Evolutionary conservation across 192 early-diverging fungal genomes (phyloP), one percentile per base, ranked within the genome.

Genomic region (Linderina pennispora): DNA sequence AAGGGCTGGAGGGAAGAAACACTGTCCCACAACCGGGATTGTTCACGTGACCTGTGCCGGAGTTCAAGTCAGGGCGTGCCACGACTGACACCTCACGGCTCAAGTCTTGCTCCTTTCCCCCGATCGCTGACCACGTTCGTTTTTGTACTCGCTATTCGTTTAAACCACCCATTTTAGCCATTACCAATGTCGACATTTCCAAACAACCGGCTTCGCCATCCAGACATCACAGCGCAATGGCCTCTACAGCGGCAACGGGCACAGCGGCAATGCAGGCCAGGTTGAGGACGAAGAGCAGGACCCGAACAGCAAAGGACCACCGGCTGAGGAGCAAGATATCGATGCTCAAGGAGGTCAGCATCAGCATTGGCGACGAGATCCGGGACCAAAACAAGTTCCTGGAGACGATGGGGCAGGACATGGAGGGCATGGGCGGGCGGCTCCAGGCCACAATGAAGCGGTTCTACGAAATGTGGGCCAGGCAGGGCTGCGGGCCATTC

Each of bases 321-420:
- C 70, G 70, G 36, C 58, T 74, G 20, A 62, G 49, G 45, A 34
- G 42, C 32, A 65, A 54, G 48, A 53, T 65, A 32, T 42, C 58
- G 14, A 62, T 74, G 63, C 58, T 74, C 25, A 57, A 55, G 44
- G 63, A 74, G 43, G 55, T 74, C n/a, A 65, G 58, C 40, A 65
- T 74, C 24, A 74, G 44, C 41, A 65, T 74, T 16, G 70, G 70
- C 23, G 70, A 74, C 40, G 63, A 74, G 45, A 74, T 74, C 33
- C 58, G 58, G 31, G 70, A 66, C 40, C 63, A 65, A 38, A 74
- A 74, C 45, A 46, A 53, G 50, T 74, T 74, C 42, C 40, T 74
- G 19, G 44, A 36, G 3, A 55, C 50, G 11, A 58, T 74, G 62
- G 58, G 55, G 28, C 28, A 61, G 28, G 63, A 65, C 35, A 65